phyloP scores from a whole-genome alignment of 768 basidiomycete species.

The Lanmaoa rubissima region DNA sequence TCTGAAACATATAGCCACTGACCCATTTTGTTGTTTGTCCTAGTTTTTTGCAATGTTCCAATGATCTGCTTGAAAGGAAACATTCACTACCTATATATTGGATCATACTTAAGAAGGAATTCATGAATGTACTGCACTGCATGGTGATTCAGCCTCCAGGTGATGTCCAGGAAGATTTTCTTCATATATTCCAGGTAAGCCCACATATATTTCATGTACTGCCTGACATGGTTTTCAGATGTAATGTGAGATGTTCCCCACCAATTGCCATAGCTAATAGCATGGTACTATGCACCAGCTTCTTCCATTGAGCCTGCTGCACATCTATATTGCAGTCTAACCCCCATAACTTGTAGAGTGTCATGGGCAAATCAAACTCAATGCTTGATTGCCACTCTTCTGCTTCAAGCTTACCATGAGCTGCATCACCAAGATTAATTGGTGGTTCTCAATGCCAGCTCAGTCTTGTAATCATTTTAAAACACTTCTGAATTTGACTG shows the following conservation, averaged over 20 bases:
- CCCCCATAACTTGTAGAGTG: constrained; percentile 28
- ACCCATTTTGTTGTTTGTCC: neutral
- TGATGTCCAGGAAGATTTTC: constrained; percentile 17
- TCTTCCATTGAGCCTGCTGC: neutral
- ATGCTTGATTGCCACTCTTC: constrained; percentile 32
- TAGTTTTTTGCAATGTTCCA: constrained; percentile 25
- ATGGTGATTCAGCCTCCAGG: constrained; percentile 32
- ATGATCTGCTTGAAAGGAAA: constrained; percentile 34
- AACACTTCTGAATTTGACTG: neutral
- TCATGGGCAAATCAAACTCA: constrained; percentile 28
- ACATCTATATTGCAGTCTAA: neutral
- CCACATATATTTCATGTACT: constrained; percentile 24
- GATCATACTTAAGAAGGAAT: constrained; percentile 30
- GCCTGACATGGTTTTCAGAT: constrained; percentile 10
- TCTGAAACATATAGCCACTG: neutral
- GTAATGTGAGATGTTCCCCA: constrained; percentile 21
- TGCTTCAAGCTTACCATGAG: constrained; percentile 34
- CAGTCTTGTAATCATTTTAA: neutral
- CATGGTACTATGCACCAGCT: constrained; percentile 29
- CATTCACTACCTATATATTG: constrained; percentile 35
- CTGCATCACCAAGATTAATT: constrained; percentile 23
- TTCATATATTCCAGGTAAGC: constrained; percentile 24
- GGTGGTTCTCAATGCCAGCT: constrained; percentile 25
- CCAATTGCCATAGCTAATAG: no score
- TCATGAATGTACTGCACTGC: constrained; percentile 30